Conservation (phyloP, 306 rosid genomes). For the Psophocarpus tetragonolobus region DNA sequence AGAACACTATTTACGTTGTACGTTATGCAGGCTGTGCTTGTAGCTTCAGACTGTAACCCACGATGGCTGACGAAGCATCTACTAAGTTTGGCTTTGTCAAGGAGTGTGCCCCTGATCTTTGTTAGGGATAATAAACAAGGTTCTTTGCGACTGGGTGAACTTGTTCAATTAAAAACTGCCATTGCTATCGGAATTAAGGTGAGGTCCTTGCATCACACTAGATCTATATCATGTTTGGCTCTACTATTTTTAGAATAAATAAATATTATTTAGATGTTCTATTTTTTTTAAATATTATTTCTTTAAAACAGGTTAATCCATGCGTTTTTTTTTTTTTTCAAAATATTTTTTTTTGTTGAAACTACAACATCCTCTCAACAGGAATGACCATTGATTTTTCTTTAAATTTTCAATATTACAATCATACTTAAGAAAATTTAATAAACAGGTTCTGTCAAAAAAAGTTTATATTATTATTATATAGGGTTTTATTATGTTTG, state of each 20-base stretch:
- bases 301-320: background rate
- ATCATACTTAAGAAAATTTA: background rate
- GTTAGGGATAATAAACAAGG: slow-evolving; percentile 66
- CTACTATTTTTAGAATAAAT: background rate
- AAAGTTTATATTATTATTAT: background rate
- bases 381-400: background rate
- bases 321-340: background rate
- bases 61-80: slow-evolving; percentile 82
- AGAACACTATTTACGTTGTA: slow-evolving; percentile 6
- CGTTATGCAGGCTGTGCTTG: slow-evolving; percentile 60
- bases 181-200: slow-evolving; percentile 90
- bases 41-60: slow-evolving; percentile 74
- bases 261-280: background rate
- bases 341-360: background rate
- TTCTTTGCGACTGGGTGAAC: slow-evolving; percentile 76
- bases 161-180: slow-evolving; percentile 74
- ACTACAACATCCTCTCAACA: background rate
- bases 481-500: no score
- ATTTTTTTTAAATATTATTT: background rate
- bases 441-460: background rate
- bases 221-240: background rate
- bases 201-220: background rate
- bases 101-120: slow-evolving; percentile 64
- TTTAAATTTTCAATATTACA: background rate
- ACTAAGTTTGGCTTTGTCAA: slow-evolving; percentile 67